Base-by-base conservation (phyloP, 768 basidiomycete genomes). In the Mycena pura region DNA sequence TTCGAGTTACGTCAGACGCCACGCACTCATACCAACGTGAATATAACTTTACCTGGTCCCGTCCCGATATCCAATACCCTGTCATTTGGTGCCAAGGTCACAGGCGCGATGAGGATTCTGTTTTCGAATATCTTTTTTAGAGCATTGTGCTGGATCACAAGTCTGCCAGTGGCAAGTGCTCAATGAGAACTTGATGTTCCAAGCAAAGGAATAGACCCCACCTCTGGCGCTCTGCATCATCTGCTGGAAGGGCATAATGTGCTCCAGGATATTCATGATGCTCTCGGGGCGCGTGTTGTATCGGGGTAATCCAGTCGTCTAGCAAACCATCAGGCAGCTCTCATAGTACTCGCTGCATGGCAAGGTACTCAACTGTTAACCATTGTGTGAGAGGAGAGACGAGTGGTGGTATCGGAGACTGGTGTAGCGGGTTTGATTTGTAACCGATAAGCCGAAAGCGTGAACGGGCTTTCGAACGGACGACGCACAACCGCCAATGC, bases 121-220 rank as follows among this genome's bases (percentile, higher is more conserved):
- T 48, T 44, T 17, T 47, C 46, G 29, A 54, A 64, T 3, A 51
- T 38, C 32, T 44, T 29, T 28, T 43, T 57, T n/a, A 67, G 47
- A 28, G 52, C 48, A 28, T 53, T 48, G 22, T 67, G 63, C 44
- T 67, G 63, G 6, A 45, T 25, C 34, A 52, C 55, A 34, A 64
- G 53, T 41, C 49, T 36, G 19, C n/a, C 15, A 38, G 17, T 28
- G 51, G 60, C 21, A 56, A 54, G 39, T 38, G 19, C 28, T 57
- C 11, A 57, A 43, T 24, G 19, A 51, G 21, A 38, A 24, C 29
- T 29, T 43, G 28, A 14, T 24, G 32, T 13, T 36, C 8, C 21
- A 55, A 44, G 41, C 5, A 22, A 32, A 36, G 36, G 27, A 47
- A 28, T 14, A 40, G 4, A 31, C 25, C 29, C 10, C 32, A 60